These are phyloP conservation scores for Bruguiera gymnorhiza DNA, from an alignment of 345 rosid genomes.

Conservation along the genomic window DNA sequence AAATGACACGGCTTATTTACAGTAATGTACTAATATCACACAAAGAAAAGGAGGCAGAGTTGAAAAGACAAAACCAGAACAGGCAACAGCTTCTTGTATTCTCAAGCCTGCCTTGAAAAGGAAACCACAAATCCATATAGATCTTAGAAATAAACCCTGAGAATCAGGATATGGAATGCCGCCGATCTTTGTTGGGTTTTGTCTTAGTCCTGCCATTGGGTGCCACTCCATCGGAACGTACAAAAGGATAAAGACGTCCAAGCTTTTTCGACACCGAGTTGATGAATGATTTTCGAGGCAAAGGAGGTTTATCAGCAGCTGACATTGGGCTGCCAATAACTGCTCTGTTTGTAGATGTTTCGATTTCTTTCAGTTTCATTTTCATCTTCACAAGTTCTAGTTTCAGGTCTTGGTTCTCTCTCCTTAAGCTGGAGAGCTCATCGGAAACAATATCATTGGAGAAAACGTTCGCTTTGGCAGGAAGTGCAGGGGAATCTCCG, in stretches of 20 bases:
- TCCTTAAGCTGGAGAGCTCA: slow-evolving; percentile 55
- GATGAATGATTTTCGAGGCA: slow-evolving; percentile 73
- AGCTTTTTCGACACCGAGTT: slow-evolving; percentile 75
- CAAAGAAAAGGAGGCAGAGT: slow-evolving; percentile 4
- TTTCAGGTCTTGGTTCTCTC: slow-evolving; percentile 84
- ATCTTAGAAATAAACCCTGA: slow-evolving; percentile 4
- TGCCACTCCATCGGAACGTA: slow-evolving; percentile 38
- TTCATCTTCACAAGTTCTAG: slow-evolving; percentile 76
- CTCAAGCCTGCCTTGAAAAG: slow-evolving; percentile 12
- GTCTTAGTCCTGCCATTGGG: slow-evolving; percentile 45
- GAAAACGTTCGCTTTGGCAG: slow-evolving; percentile 32
- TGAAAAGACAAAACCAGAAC: slow-evolving; percentile 1
- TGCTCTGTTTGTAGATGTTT: slow-evolving; percentile 32
- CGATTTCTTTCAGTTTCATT: slow-evolving; percentile 74
- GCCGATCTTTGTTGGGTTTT: slow-evolving; percentile 65
- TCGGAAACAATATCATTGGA: slow-evolving; percentile 43
- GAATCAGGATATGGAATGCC: slow-evolving; percentile 86
- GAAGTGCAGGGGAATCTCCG: slow-evolving; percentile 35
- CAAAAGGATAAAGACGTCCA: slow-evolving; percentile 70
- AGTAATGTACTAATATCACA: slow-evolving; percentile 21
- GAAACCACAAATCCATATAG: slow-evolving; percentile 8
- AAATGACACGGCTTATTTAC: slow-evolving; percentile 25
- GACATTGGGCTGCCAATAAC: slow-evolving; percentile 34
- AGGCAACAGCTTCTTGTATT: slow-evolving; percentile 8
- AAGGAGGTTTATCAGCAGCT: slow-evolving; percentile 69